A percentile compares a stretch with the other conserved stretches of the same genome.
These are phyloP conservation scores for Corynespora cassiicola DNA, from an alignment of 2,329 filamentous ascomycete genomes.

Conservation along the genomic window DNA sequence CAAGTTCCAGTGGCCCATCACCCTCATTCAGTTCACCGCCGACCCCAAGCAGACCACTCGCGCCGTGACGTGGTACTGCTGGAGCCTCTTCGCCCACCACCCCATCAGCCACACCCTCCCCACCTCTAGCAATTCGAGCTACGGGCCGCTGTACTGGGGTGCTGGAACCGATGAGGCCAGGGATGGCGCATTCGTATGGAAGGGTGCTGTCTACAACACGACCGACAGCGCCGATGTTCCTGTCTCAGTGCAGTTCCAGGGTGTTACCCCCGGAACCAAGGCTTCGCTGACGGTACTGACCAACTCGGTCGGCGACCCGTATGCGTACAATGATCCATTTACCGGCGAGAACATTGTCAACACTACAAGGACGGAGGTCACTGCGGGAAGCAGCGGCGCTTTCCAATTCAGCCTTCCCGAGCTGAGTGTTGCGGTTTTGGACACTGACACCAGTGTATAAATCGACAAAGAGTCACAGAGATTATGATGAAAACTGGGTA, in stretches of 20 bases:
- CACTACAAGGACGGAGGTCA: slow-evolving; percentile 22
- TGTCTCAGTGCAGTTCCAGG: slow-evolving; percentile 36
- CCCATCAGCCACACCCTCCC: slow-evolving; percentile 54
- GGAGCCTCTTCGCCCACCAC: slow-evolving; percentile 50
- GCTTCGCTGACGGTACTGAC: slow-evolving; percentile 52
- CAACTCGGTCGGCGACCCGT: slow-evolving; percentile 45
- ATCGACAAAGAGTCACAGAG: too few species aligned
- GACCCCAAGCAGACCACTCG: slow-evolving; percentile 40
- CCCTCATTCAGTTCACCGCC: slow-evolving; percentile 49
- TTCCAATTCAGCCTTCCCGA: slow-evolving; percentile 62
- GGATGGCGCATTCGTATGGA: slow-evolving; percentile 48
- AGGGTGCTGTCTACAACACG: slow-evolving; percentile 58
- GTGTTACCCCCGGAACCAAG: slow-evolving; percentile 30
- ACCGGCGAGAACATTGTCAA: slow-evolving; percentile 56
- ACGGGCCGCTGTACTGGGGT: slow-evolving; percentile 54
- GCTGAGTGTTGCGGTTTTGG: slow-evolving; percentile 63
- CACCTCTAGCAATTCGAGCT: slow-evolving; percentile 41
- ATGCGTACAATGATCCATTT: slow-evolving; percentile 50
- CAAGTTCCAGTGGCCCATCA: slow-evolving; percentile 44
- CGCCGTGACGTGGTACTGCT: slow-evolving; percentile 42
- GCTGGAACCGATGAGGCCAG: slow-evolving; percentile 46
- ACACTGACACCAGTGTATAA: too few species aligned
- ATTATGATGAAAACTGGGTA: too few species aligned
- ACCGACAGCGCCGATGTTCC: slow-evolving; percentile 37
- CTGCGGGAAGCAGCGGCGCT: slow-evolving; percentile 49